phyloP scores from a whole-genome alignment of 2,329 filamentous ascomycete genomes.

The Colletotrichum echinochloae region DNA sequence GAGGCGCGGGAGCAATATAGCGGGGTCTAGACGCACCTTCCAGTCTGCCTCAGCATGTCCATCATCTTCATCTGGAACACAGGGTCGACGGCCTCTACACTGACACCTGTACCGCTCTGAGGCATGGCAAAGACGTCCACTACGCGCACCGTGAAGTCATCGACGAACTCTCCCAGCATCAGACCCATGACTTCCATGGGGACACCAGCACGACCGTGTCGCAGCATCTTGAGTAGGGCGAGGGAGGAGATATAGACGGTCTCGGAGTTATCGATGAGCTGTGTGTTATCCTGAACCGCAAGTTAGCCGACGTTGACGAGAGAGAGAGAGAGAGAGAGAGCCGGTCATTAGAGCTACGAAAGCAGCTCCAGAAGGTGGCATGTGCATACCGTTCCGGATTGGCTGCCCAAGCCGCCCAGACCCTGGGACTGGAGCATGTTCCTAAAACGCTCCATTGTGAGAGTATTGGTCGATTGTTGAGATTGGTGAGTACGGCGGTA shows the following conservation, averaged over 20 bases:
- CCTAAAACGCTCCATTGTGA: slow-evolving; percentile 88
- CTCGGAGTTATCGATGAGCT: slow-evolving; percentile 98
- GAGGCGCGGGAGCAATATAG: slow-evolving; percentile 18
- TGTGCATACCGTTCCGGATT: slow-evolving; percentile 70
- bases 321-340: background rate
- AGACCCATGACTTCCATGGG: slow-evolving; percentile 99
- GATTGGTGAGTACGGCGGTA: background rate
- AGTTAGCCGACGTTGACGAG: background rate
- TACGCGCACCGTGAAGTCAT: slow-evolving; percentile 98
- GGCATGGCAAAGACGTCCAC: slow-evolving; percentile 99
- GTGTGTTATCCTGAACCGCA: slow-evolving; percentile 79
- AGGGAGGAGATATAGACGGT: slow-evolving; percentile 99
- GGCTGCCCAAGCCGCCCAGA: slow-evolving; percentile 72
- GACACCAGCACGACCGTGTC: slow-evolving; percentile 95
- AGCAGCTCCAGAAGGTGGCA: slow-evolving; percentile 33
- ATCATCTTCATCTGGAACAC: slow-evolving; percentile 99
- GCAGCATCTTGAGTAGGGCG: slow-evolving; percentile 97
- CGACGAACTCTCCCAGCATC: slow-evolving; percentile 98
- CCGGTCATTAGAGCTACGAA: slow-evolving; percentile 11
- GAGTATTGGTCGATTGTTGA: background rate
- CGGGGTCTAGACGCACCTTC: slow-evolving; percentile 71
- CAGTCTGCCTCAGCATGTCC: slow-evolving; percentile 99
- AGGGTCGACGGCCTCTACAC: slow-evolving; percentile 96
- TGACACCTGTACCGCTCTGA: slow-evolving; percentile 97
- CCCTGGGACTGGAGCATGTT: slow-evolving; percentile 85